A percentile compares a stretch with the other conserved stretches of the same genome.
phyloP scores from a whole-genome alignment of 1,284 basidiomycete genomes.

The Exobasidium rhododendri region DNA sequence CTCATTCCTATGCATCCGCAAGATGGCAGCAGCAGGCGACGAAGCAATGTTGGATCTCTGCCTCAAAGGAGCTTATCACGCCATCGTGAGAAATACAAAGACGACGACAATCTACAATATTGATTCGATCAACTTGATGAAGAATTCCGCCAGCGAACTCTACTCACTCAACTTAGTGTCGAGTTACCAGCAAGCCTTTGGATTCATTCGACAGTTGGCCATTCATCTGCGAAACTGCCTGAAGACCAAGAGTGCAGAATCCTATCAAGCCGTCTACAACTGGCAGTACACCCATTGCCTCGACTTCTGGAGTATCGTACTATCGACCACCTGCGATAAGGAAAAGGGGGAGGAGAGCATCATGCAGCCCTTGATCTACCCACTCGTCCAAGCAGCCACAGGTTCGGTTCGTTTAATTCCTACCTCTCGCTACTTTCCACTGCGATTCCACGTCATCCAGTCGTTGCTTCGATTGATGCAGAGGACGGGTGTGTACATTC shows the following conservation, averaged over 20 bases:
- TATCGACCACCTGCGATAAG: constrained; percentile 41
- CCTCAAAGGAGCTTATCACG: constrained; percentile 79
- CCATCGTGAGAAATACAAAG: constrained; percentile 76
- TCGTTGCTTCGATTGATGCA: constrained; percentile 70
- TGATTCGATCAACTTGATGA: constrained; percentile 94
- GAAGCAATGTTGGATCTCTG: constrained; percentile 78
- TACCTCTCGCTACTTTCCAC: constrained; percentile 73
- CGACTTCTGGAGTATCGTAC: constrained; percentile 90
- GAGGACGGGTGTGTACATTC: constrained; percentile 82
- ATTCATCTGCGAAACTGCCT: constrained; percentile 87
- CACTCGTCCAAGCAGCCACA: constrained; percentile 86
- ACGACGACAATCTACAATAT: constrained; percentile 80
- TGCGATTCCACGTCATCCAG: constrained; percentile 71
- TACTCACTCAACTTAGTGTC: constrained; percentile 70
- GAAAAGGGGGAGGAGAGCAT: constrained; percentile 59
- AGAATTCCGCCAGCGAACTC: constrained; percentile 90
- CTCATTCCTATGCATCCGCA: constrained; percentile 80
- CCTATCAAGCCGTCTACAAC: constrained; percentile 61
- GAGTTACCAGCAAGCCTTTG: constrained; percentile 88
- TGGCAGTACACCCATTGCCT: constrained; percentile 97
- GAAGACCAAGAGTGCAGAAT: constrained; percentile 67
- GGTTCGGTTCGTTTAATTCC: constrained; percentile 77
- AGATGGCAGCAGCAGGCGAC: constrained; percentile 74
- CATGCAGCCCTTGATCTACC: constrained; percentile 84
- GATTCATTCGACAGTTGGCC: constrained; percentile 92